Base-by-base conservation (phyloP, 257 asterid genomes). In the Solanum megistacrolobum region DNA sequence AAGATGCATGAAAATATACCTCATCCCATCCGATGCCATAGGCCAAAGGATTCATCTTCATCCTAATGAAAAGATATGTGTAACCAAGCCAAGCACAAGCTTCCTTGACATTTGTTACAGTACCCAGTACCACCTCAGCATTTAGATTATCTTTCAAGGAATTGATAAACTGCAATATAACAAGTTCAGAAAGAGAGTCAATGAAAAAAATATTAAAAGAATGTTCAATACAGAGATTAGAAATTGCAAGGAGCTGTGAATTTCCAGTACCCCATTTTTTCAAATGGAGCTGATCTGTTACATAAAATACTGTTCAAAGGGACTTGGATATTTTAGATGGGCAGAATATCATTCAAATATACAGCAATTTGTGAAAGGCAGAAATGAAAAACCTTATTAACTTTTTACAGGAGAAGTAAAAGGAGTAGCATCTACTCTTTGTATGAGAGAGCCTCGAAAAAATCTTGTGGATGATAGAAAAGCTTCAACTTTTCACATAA, bases 1-100 rank as follows among this genome's bases (percentile, higher is more conserved):
- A 87, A 82, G 84, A 48, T 38, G 66, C 76, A 48, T 14, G 84
- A 34, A 31, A 46, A 27, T 43, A 86, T 96, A 97, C 99, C 99
- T 97, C 99, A 91, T 97, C 99, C 99, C 99, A 97, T 89, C 98
- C 98, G 86, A 97, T 94, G 74, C 99, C 99, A 89, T 97, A 97
- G 46, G 98, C 98, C 94, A 97, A 91, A 76, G 99, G 99, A 91
- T 97, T 97, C 96, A 93, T 95, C 93, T 92, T 97, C 99, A 97
- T 97, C 92, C 99, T 93, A 91, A 96, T 97, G 90, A 95, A 95
- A 87, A 97, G 99, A 91, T 97, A 97, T 41, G 99, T 97, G 88
- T 97, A 97, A 52, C 99, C 98, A 83, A 97, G 96, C 99, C 99
- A 97, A 82, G 99, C 98, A 93, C 99, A 97, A 89, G 99, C 99